Evolutionary conservation across 2,329 filamentous ascomycete genomes (phyloP).

Genomic region (Chrysoporthe deuterocubensis): DNA sequence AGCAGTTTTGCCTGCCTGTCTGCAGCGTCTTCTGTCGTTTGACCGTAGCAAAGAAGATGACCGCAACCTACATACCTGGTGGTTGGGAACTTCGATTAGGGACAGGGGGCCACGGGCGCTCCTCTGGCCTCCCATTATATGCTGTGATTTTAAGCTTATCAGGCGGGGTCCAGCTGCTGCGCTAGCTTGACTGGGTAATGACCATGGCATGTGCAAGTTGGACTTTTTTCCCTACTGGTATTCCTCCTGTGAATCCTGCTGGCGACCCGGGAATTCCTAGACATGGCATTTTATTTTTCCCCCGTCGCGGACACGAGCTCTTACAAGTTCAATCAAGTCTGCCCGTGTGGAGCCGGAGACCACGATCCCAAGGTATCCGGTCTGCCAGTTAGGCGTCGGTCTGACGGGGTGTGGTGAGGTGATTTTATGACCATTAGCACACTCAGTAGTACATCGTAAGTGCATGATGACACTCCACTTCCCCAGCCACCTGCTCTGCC

Average conservation of each 20-base stretch:
- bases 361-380: too few species aligned
- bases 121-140: neutral
- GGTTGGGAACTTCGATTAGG: neutral
- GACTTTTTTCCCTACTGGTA: neutral
- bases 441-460: neutral
- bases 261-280: too few species aligned
- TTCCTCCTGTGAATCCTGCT: too few species aligned
- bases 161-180: neutral
- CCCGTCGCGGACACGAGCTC: too few species aligned
- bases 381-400: too few species aligned
- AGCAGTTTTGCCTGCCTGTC: neutral
- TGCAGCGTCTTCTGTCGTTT: neutral
- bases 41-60: neutral
- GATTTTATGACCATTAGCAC: neutral
- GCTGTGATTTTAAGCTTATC: conserved; percentile 4
- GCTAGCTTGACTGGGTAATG: neutral
- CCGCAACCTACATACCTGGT: too few species aligned
- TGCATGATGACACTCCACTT: neutral
- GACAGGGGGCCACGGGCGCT: neutral
- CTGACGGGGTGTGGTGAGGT: too few species aligned
- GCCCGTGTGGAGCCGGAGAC: too few species aligned
- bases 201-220: neutral
- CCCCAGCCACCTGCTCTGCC: neutral
- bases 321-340: too few species aligned
- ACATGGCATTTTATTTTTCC: too few species aligned